Evolutionary conservation across 306 rosid species (phyloP), one percentile per base, ranked within the genome.

Genomic region (Castanea mollissima): DNA sequence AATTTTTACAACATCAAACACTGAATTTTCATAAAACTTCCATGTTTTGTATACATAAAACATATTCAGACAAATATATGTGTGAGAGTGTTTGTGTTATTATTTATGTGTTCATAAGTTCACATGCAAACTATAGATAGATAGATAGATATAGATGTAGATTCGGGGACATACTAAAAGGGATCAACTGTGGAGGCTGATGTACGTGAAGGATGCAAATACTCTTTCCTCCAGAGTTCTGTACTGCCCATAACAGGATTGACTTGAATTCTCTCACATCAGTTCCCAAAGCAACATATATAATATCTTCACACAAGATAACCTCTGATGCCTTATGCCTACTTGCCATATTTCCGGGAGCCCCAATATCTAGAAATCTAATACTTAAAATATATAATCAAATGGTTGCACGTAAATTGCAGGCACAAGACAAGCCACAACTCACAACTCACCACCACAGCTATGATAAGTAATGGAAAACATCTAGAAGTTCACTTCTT

Each of bases 231-330:
- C 96, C 87, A 14, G 96, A 93, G 63, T 92, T 90, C 27, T 88
- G 94, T 34, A 93, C 64, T 1, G 93, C 98, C 97, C 96, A 93
- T 23, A 81, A 29, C 76, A 95, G 80, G 81, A 73, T 86, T 51
- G 75, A 69, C 69, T 76, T 87, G 88, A 93, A 79, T 29, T 88
- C 89, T 77, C 90, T 95, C 76, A 90, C 81, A 44, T 88, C 82
- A 76, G 87, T 84, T 46, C 91, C 89, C n/a, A 93, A 92, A 23
- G 98, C 93, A 71, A 93, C 99, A 71, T 79, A 83, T 52, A 95
- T 52, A 55, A 79, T 81, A 63, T 90, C 92, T 75, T 86, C 85
- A 41, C 7, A 41, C 46, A 41, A 41, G 46, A 41, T 7, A 41
- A 7, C 46, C 46, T 41, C 46, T n/a, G 76, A 80, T 76, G 77